Percentiles rank a stretch among this genome's conserved stretches.
These are phyloP conservation scores for Mycena amicta DNA, from an alignment of 768 basidiomycete species.

Conservation along the genomic window DNA sequence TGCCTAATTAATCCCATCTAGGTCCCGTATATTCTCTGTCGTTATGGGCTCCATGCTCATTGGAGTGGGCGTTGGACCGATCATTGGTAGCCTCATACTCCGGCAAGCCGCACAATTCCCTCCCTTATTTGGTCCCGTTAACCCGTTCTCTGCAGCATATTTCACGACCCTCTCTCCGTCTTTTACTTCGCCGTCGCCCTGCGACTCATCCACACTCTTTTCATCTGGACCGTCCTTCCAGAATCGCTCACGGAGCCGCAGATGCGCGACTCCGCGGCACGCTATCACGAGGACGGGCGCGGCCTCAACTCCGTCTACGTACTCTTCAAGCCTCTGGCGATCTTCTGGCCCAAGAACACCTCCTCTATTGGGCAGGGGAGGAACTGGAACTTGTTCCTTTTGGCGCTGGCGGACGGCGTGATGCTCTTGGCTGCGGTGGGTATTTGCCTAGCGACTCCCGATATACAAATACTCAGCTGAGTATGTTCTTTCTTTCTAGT, in stretches of 20 bases:
- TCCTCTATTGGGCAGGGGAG: neutral
- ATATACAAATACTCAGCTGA: neutral
- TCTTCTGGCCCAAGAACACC: neutral
- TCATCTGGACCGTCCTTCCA: neutral
- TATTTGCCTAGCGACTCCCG: neutral
- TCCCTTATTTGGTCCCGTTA: neutral
- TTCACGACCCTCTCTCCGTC: neutral
- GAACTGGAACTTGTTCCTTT: neutral
- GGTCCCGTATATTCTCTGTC: neutral
- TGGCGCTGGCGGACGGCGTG: neutral
- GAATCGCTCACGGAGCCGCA: neutral
- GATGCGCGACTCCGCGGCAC: neutral
- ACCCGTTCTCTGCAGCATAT: neutral
- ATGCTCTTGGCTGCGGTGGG: neutral
- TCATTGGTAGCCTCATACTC: neutral
- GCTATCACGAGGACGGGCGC: neutral
- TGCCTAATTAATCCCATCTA: too few species aligned
- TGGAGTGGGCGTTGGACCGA: neutral
- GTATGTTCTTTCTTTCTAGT: too few species aligned
- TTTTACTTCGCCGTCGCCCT: conserved; percentile 1
- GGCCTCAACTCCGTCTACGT: neutral
- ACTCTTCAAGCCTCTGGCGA: neutral
- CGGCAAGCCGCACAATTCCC: neutral
- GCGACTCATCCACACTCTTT: neutral
- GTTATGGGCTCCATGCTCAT: neutral